Percentiles rank a stretch among this genome's conserved stretches.
Conservation (phyloP, 768 basidiomycete genomes). For the Psilocybe cyanescens region DNA sequence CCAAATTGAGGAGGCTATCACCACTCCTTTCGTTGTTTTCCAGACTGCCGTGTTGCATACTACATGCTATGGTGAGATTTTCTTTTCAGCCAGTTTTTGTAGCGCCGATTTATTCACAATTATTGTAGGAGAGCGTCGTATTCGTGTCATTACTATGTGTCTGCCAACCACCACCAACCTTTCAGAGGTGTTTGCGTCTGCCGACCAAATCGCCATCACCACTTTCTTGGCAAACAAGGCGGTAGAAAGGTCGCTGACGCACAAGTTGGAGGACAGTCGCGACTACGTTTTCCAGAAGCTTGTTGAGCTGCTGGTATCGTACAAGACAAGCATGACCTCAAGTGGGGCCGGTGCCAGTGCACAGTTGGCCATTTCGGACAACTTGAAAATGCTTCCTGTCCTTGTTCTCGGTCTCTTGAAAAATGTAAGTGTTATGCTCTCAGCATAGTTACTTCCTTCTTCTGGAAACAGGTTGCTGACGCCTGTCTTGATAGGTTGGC, state of each 20-base stretch:
- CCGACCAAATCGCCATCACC: conserved; percentile 85
- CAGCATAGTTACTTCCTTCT: not conserved
- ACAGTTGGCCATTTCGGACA: conserved; percentile 90
- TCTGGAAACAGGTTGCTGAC: not conserved
- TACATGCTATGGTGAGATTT: conserved; percentile 77
- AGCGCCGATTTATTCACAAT: not conserved
- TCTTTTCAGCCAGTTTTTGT: not conserved
- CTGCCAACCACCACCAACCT: conserved; percentile 87
- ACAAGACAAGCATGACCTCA: conserved; percentile 96
- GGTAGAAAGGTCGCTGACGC: conserved; percentile 83
- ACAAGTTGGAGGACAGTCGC: conserved; percentile 88
- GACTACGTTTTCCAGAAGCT: conserved; percentile 85
- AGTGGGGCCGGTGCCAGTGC: conserved; percentile 93
- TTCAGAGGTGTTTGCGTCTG: conserved; percentile 89
- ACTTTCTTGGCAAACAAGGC: conserved; percentile 91
- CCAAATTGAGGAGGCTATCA: conserved; percentile 93
- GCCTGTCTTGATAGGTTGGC: conserved; percentile 63
- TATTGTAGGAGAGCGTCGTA: conserved; percentile 73
- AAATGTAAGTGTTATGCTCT: conserved; percentile 61
- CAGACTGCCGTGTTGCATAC: conserved; percentile 96
- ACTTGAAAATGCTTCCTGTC: conserved; percentile 93
- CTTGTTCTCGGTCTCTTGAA: conserved; percentile 90
- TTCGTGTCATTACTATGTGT: conserved; percentile 88
- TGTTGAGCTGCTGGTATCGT: conserved; percentile 82
- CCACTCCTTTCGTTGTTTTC: conserved; percentile 88